Base-by-base conservation (phyloP, 1,139 yeast genomes). In the Hyphopichia khmerensis region DNA sequence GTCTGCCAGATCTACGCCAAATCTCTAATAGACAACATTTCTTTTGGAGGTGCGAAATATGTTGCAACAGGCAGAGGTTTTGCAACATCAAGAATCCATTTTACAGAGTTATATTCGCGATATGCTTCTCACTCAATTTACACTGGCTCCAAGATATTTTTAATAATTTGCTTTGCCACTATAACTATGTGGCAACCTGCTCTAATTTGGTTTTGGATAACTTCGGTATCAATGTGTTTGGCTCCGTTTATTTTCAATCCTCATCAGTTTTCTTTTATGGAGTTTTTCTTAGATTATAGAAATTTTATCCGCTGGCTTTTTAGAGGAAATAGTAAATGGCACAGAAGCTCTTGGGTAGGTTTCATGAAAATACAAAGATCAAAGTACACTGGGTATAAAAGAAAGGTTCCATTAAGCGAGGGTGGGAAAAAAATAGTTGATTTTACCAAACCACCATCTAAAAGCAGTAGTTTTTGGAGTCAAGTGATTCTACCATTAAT, bases 221-320 rank as follows among this genome's bases (percentile, higher is more conserved):
- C 95, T 0, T 75, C 85, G 11, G 62, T 82, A 6, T 83, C 96
- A 0, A 64, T 89, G 57, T 79, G 90, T 46, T 64, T 87, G 37
- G 85, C 95, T 0, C 96, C 96, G 2, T 82, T 85, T 46, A 59
- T 89, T 4, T 89, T 86, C 67, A 89, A 89, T 53, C 96, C 96
- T 0, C 95, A 89, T 57, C 96, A 89, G 56, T 89, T 87, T 59
- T 73, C 82, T 1, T 74, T 80, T 61, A 63, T 65, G 4, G 89
- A 84, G 44, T 89, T 84, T 55, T 82, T 87, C 49, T 57, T 84
- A 17, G 96, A 89, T 56, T 89, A 89, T 56, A 63, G 82, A 34
- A 77, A 75, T 29, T 82, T 75, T 44, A 61, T 87, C 6, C 66
- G 75, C 27, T 89, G 96, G 96, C 60, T 89, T 21, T 72, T 76